phyloP scores from a whole-genome alignment of 1,139 yeast genomes.

The Hyphopichia pseudoburtonii region DNA sequence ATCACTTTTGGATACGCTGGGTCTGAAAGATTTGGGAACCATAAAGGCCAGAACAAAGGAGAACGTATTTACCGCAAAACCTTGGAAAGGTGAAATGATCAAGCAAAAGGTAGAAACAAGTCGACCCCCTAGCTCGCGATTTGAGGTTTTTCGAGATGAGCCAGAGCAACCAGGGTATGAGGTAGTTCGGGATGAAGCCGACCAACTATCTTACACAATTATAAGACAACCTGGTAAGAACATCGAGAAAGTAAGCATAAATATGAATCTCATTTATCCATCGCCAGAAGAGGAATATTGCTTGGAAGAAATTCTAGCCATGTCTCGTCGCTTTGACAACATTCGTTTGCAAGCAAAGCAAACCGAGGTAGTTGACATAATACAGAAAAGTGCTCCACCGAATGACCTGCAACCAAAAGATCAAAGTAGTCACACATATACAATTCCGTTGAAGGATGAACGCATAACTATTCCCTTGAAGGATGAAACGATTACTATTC shows the following conservation, averaged over 20 bases:
- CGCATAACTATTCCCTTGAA: neutral
- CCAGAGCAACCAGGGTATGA: constrained; percentile 7
- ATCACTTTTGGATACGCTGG: constrained; percentile 1
- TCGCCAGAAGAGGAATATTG: constrained; percentile 46
- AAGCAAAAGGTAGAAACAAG: constrained; percentile 28
- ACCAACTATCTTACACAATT: constrained; percentile 31
- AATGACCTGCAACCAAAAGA: neutral
- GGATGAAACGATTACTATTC: constrained; percentile 32
- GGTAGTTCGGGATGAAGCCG: constrained; percentile 9
- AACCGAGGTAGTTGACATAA: too few species aligned
- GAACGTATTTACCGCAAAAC: constrained; percentile 54
- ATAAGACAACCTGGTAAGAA: constrained; percentile 59
- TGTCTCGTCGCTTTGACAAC: constrained; percentile 4
- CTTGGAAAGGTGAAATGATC: constrained; percentile 68
- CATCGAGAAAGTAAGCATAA: constrained; percentile 63
- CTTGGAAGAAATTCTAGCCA: constrained; percentile 62
- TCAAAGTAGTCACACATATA: neutral
- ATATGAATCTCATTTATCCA: constrained; percentile 57
- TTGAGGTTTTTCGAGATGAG: constrained; percentile 35
- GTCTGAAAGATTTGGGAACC: constrained; percentile 42
- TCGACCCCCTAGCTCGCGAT: constrained; percentile 18
- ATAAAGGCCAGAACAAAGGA: constrained; percentile 61
- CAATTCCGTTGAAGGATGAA: constrained; percentile 3
- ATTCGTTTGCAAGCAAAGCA: too few species aligned
- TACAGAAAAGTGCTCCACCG: too few species aligned